Percentiles rank a stretch among this genome's conserved stretches.
Evolutionary conservation across 139 green algal species (phyloP).

Genomic region (Chlorella ohadii): DNA sequence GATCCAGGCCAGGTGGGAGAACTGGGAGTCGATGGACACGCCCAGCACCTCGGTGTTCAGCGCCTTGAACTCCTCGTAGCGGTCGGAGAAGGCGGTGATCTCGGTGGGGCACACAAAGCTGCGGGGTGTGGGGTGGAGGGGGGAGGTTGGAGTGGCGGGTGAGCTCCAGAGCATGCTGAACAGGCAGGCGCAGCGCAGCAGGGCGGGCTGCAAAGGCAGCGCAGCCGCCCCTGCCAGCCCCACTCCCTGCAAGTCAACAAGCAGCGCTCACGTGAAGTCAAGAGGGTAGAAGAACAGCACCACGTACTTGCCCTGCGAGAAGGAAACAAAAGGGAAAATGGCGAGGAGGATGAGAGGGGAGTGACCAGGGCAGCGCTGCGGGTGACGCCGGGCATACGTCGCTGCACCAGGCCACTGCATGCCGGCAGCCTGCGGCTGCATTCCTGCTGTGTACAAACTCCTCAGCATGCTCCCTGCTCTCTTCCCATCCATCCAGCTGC

Average conservation of each 20-base stretch:
- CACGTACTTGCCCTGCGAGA: conserved; percentile 92
- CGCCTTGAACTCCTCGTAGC: conserved; percentile 89
- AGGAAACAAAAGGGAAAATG: no score
- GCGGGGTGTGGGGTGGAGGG: not conserved
- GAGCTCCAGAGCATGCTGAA: not conserved
- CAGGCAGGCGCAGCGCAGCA: no score
- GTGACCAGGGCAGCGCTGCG: no score
- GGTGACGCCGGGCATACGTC: no score
- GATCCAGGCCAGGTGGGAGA: conserved; percentile 98
- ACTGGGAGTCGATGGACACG: conserved; percentile 94
- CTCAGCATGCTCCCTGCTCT: not conserved
- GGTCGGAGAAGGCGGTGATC: conserved; percentile 98
- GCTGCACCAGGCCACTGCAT: no score
- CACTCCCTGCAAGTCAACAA: no score
- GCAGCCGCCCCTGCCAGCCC: no score
- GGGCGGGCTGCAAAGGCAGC: no score
- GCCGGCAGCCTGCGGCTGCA: no score
- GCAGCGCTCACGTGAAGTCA: conserved; percentile 90
- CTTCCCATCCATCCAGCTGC: not conserved
- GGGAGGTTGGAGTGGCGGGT: not conserved
- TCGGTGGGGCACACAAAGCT: conserved; percentile 92
- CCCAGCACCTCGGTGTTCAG: conserved; percentile 93
- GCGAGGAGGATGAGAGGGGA: no score
- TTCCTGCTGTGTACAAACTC: not conserved
- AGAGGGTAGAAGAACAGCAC: conserved; percentile 99